phyloP scores from a whole-genome alignment of 1,284 basidiomycete species.

The Boletus hoseneyae region DNA sequence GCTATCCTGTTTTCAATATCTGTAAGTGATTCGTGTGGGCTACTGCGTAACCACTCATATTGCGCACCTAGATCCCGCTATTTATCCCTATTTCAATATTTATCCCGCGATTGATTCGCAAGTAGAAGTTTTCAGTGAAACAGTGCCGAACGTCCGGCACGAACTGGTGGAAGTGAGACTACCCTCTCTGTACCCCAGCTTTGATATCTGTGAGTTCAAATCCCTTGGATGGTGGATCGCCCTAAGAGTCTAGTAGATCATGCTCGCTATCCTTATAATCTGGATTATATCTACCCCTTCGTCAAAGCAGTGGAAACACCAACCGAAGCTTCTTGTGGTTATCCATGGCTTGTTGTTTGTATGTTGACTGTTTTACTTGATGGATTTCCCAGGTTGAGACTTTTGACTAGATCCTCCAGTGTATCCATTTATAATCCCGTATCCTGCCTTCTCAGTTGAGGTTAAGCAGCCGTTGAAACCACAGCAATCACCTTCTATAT shows the following conservation, averaged over 20 bases:
- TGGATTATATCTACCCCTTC: conserved; percentile 22
- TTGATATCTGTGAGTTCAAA: conserved; percentile 25
- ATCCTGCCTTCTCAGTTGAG: conserved; percentile 13
- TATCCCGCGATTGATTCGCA: conserved; percentile 21
- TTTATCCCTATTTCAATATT: conserved; percentile 32
- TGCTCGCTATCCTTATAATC: conserved; percentile 22
- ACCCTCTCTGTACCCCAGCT: conserved; percentile 13
- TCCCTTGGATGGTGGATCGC: neutral
- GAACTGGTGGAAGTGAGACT: conserved; percentile 10
- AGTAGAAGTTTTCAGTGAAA: conserved; percentile 5
- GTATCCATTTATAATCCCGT: conserved; percentile 25
- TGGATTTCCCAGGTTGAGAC: neutral
- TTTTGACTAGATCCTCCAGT: conserved; percentile 19
- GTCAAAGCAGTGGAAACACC: neutral
- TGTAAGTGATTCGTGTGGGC: conserved; percentile 18
- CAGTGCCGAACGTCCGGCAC: neutral
- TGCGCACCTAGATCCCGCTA: conserved; percentile 22
- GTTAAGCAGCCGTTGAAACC: conserved; percentile 4
- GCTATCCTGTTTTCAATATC: conserved; percentile 20
- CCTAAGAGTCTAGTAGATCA: conserved; percentile 17
- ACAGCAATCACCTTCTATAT: neutral
- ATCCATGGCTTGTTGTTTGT: conserved; percentile 30
- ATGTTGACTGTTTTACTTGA: conserved; percentile 4
- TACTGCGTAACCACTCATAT: neutral
- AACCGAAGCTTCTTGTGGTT: conserved; percentile 4